Evolutionary conservation across 164 flowering plant genomes (phyloP).

Genomic region (Umbellularia californica): DNA sequence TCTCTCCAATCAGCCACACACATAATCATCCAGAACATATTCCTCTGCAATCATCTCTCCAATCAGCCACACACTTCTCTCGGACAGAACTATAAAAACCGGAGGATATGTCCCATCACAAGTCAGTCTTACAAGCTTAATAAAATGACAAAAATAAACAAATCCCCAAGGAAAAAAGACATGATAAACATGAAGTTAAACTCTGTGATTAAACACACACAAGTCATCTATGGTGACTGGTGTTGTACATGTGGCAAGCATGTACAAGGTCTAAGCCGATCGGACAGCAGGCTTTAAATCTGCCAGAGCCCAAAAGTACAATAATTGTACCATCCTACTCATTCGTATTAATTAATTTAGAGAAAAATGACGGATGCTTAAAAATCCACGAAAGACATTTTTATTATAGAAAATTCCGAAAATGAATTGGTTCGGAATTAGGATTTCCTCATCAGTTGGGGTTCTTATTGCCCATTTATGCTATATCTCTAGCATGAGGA

Average conservation of each 20-base stretch:
- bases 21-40: constrained; percentile 34
- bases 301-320: not conserved
- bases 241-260: not conserved
- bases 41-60: constrained; percentile 24
- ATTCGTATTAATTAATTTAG: too few relatives aligned
- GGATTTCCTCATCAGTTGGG: not conserved
- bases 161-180: not conserved
- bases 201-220: not conserved
- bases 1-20: too few relatives aligned
- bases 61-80: constrained; percentile 14
- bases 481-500: not conserved
- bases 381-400: not conserved
- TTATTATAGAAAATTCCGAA: not conserved
- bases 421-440: not conserved
- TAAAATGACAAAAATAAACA: not conserved
- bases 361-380: not conserved
- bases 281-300: not conserved
- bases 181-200: not conserved
- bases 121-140: constrained; percentile 13
- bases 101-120: constrained; percentile 30
- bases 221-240: not conserved
- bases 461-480: not conserved
- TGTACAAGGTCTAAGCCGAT: not conserved
- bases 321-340: not conserved
- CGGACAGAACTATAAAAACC: constrained; percentile 37